Evolutionary conservation across 2,329 filamentous ascomycete species (phyloP).

Genomic region (Fusarium subglutinans): DNA sequence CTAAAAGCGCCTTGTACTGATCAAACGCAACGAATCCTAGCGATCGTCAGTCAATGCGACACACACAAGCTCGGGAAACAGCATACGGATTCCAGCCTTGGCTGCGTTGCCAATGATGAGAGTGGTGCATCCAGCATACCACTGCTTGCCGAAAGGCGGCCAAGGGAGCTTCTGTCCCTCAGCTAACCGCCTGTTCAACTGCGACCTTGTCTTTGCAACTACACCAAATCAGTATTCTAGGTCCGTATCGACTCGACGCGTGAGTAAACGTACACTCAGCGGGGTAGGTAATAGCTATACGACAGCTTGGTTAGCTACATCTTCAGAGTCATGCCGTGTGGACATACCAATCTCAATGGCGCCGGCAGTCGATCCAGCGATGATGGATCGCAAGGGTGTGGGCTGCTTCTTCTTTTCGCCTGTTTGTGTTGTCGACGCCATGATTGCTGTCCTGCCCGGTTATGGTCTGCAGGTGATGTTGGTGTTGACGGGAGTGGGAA

Average conservation of each 20-base stretch:
- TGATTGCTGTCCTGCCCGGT: slow-evolving; percentile 22
- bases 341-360: slow-evolving; percentile 87
- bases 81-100: slow-evolving; percentile 93
- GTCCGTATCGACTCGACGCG: background rate
- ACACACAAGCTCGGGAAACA: background rate
- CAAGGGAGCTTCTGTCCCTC: slow-evolving; percentile 89
- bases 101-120: slow-evolving; percentile 95
- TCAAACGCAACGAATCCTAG: slow-evolving; percentile 89
- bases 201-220: slow-evolving; percentile 95
- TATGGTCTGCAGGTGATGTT: background rate
- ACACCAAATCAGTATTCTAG: slow-evolving; percentile 21
- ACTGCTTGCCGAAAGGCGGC: slow-evolving; percentile 92
- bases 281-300: slow-evolving; percentile 83
- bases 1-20: slow-evolving; percentile 85
- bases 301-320: slow-evolving; percentile 17
- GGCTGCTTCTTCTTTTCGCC: slow-evolving; percentile 60
- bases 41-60: slow-evolving; percentile 8
- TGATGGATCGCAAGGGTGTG: slow-evolving; percentile 85
- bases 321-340: background rate
- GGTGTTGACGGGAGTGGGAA: background rate
- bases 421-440: slow-evolving; percentile 43
- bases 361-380: slow-evolving; percentile 93
- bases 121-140: slow-evolving; percentile 98
- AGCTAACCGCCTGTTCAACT: slow-evolving; percentile 86
- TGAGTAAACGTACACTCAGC: slow-evolving; percentile 76